These are phyloP conservation scores for Leccinum fuscescens DNA, from an alignment of 1,284 basidiomycete genomes.

Conservation along the genomic window DNA sequence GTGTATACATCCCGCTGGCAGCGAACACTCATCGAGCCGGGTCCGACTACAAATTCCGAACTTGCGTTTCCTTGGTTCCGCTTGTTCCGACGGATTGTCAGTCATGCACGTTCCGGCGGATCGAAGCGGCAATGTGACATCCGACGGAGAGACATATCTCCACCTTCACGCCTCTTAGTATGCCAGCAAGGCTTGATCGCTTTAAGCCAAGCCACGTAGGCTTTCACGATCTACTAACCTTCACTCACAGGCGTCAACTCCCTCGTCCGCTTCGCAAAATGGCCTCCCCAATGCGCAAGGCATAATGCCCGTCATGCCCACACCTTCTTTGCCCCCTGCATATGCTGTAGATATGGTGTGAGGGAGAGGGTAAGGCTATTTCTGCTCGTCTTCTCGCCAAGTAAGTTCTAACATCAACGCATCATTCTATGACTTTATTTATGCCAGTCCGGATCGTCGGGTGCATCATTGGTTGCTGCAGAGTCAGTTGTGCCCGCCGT, in stretches of 20 bases:
- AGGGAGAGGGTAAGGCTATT: slow-evolving; percentile 61
- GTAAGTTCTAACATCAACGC: slow-evolving; percentile 32
- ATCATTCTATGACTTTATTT: slow-evolving; percentile 8
- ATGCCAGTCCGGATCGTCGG: slow-evolving; percentile 53
- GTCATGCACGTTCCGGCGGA: too few relatives aligned
- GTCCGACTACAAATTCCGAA: too few relatives aligned
- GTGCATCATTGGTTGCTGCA: slow-evolving; percentile 52
- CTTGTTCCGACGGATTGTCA: too few relatives aligned
- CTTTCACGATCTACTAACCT: background rate
- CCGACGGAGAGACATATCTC: too few relatives aligned
- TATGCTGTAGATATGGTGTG: slow-evolving; percentile 51
- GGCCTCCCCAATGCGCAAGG: slow-evolving; percentile 41
- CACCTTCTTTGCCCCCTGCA: slow-evolving; percentile 41
- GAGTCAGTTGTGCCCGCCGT: slow-evolving; percentile 40
- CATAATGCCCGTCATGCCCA: slow-evolving; percentile 57
- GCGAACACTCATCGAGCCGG: too few relatives aligned
- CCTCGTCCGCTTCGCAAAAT: slow-evolving; percentile 11
- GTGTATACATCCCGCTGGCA: too few relatives aligned
- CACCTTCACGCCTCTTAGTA: too few relatives aligned
- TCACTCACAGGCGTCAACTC: background rate
- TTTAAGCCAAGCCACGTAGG: background rate
- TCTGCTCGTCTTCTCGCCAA: slow-evolving; percentile 50
- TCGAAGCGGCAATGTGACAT: too few relatives aligned
- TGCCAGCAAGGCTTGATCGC: too few relatives aligned
- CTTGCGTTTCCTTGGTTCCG: too few relatives aligned